Evolutionary conservation across 2,329 filamentous ascomycete species (phyloP).

Genomic region (Thielaviopsis punctulata): DNA sequence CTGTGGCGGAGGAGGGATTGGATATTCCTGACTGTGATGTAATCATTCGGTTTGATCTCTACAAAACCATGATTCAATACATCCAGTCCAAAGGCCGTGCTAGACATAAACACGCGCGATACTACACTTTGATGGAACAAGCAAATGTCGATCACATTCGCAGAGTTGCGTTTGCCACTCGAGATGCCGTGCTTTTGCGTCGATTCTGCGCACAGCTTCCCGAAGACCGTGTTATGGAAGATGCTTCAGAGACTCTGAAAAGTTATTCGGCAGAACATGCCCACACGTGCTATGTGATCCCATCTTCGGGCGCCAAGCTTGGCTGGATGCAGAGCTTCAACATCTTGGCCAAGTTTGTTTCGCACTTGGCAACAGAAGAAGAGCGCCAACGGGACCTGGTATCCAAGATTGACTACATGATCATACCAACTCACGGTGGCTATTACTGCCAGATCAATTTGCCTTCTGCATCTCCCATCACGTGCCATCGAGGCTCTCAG

Average conservation of each 20-base stretch:
- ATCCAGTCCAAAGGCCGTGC: slow-evolving; percentile 85
- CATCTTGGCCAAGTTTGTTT: slow-evolving; percentile 56
- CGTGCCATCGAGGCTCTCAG: slow-evolving; percentile 43
- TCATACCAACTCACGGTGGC: slow-evolving; percentile 35
- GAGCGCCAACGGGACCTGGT: slow-evolving; percentile 25
- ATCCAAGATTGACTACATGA: slow-evolving; percentile 39
- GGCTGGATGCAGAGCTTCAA: slow-evolving; percentile 59
- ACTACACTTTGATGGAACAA: slow-evolving; percentile 66
- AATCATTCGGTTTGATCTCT: slow-evolving; percentile 67
- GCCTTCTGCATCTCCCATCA: slow-evolving; percentile 56
- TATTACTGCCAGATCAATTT: slow-evolving; percentile 67
- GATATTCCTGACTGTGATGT: slow-evolving; percentile 52
- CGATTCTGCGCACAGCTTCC: slow-evolving; percentile 60
- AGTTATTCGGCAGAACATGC: slow-evolving; percentile 3
- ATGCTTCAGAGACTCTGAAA: not conserved
- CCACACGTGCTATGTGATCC: slow-evolving; percentile 41
- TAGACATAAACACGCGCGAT: slow-evolving; percentile 58
- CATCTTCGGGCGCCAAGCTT: slow-evolving; percentile 55
- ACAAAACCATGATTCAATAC: slow-evolving; percentile 81
- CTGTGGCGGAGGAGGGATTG: slow-evolving; percentile 49
- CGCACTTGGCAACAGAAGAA: slow-evolving; percentile 31
- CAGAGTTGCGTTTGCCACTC: slow-evolving; percentile 39
- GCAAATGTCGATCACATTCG: slow-evolving; percentile 45
- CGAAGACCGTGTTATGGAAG: slow-evolving; percentile 36
- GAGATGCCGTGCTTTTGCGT: slow-evolving; percentile 48